Base-by-base conservation (phyloP, 2,329 filamentous ascomycete species). In the Phaeosphaeriaceae sp. region DNA sequence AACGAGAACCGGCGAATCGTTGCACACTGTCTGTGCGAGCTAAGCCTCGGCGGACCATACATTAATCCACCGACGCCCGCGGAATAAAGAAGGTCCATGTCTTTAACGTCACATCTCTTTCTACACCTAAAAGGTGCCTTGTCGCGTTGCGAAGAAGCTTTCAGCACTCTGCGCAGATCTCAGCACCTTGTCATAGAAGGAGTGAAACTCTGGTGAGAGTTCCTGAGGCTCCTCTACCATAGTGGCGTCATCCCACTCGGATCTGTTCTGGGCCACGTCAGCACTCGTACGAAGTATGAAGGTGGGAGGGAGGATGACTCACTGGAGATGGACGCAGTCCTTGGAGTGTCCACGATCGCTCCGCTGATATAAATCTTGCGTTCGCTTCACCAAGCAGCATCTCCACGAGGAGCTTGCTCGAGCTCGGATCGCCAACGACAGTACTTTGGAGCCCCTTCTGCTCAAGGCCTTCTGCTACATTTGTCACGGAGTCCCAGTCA, bases 161-260 rank as follows among this genome's bases (percentile, higher is more conserved):
- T 50, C 48, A 21, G 11, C 20, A n/a, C 19, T 40, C 20, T 41
- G 7, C 10, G 11, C 7, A 31, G 27, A n/a, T 7, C 17, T 20
- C 19, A 33, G n/a, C 11, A 49, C 27, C 20, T 36, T 20, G 17
- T 49, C 25, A 7, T 7, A 6, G 19, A 20, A 11, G 42, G 42
- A 45, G 20, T 13, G 3, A 17, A n/a, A 2, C 21, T 47, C 15
- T 7, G 22, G 22, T 24, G 25, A 24, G 6, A 48, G 17, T 17
- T 48, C 47, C n/a, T 36, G 47, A n/a, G 47, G 47, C 47, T 48
- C 47, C 4, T 48, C 47, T n/a, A 33, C 24, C 22, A 48, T 19
- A 17, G 47, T 48, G 25, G 47, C 17, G 27, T 19, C 47, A 19
- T 48, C 47, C 47, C 24, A 48, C 9, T 48, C 24, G 27, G n/a